phyloP scores from a whole-genome alignment of 805 yeast genomes.

The Blastobotrys terrestris region DNA sequence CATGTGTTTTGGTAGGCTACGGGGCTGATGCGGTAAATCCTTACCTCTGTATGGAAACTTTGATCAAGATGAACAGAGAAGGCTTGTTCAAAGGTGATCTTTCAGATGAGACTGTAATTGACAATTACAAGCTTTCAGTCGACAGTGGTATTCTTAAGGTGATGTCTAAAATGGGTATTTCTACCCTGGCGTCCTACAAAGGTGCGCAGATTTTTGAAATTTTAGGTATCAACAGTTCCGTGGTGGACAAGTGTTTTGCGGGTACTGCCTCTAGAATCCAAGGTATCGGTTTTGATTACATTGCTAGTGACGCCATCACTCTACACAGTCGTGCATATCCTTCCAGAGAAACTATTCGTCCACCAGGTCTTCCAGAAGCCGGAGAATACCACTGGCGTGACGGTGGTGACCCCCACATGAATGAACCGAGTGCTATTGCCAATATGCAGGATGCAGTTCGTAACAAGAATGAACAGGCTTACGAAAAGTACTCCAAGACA shows the following conservation, averaged over 20 bases:
- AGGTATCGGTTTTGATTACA: constrained; percentile 91
- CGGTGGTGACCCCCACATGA: constrained; percentile 94
- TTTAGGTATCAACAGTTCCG: constrained; percentile 90
- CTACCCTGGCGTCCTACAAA: constrained; percentile 95
- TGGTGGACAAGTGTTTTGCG: constrained; percentile 89
- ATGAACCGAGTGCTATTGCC: constrained; percentile 93
- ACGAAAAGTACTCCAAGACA: constrained; percentile 80
- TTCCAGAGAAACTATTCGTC: constrained; percentile 59
- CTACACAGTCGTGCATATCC: constrained; percentile 93
- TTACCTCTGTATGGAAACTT: constrained; percentile 84
- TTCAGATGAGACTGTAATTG: constrained; percentile 53
- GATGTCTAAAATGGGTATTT: constrained; percentile 99
- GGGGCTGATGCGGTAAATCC: constrained; percentile 98
- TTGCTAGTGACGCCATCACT: constrained; percentile 94
- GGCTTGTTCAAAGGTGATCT: constrained; percentile 48
- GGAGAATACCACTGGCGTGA: constrained; percentile 99
- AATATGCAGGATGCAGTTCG: constrained; percentile 97
- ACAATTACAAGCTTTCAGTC: constrained; percentile 76
- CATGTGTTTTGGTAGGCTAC: constrained; percentile 89
- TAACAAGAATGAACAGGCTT: constrained; percentile 90
- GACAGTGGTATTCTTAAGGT: constrained; percentile 93
- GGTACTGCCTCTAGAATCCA: constrained; percentile 96
- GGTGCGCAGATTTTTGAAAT: constrained; percentile 99
- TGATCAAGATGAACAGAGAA: constrained; percentile 78
- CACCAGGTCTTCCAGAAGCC: constrained; percentile 77